Evolutionary conservation across 225 moss, liverwort and hornwort genomes (phyloP).

Genomic region (Thuidium tamariscinum): DNA sequence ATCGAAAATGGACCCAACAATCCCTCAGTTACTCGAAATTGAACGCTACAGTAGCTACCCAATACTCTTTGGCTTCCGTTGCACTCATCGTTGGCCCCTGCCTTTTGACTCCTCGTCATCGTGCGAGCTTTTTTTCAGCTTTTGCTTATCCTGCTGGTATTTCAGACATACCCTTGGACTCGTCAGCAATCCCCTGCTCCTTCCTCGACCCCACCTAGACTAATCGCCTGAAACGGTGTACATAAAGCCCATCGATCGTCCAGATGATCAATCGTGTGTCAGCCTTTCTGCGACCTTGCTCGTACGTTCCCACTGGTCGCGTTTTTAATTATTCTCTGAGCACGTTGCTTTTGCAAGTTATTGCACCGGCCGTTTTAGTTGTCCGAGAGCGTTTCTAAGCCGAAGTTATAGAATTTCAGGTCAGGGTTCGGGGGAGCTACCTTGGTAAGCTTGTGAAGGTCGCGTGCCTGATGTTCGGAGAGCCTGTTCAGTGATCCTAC

Average conservation of each 20-base stretch:
- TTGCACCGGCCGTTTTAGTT: neutral
- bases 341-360: neutral
- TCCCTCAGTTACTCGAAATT: neutral
- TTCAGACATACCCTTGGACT: neutral
- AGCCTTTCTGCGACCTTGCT: neutral
- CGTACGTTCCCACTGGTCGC: neutral
- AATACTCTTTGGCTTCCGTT: neutral
- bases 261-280: neutral
- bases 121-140: neutral
- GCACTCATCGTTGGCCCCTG: neutral
- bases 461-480: neutral
- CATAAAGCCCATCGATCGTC: neutral
- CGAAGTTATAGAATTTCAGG: neutral
- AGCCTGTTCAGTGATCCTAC: neutral
- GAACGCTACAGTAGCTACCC: neutral
- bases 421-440: neutral
- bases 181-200: neutral
- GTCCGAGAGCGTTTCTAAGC: neutral
- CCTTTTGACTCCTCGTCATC: conserved; percentile 9
- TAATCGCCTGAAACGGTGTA: neutral
- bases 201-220: neutral
- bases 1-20: neutral
- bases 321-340: neutral
- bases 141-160: conserved; percentile 5
- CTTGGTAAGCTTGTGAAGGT: no score